Base-by-base conservation (phyloP, 75 land plant genomes). In the Sequoia sempervirens region DNA sequence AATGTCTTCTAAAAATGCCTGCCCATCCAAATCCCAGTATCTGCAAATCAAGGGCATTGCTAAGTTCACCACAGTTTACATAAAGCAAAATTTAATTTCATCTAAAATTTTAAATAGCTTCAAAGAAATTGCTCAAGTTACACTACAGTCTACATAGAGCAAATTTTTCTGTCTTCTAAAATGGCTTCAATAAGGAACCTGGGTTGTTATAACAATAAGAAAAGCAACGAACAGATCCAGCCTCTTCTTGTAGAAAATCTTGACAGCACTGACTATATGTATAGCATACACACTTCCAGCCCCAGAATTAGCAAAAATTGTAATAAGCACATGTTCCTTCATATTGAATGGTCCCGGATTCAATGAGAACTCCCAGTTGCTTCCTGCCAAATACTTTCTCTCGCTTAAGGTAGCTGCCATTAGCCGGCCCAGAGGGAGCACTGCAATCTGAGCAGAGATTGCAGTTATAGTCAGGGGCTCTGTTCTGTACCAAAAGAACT, bases 241-340 rank as follows among this genome's bases (percentile, higher is more conserved):
- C 26, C 56, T 53, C 82, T 87, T 83, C 86, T 88, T 89, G 69
- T 95, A 93, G 37, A 86, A 85, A 64, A 90, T 85, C 87, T 90
- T 94, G 46, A 94, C 90, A 4, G 89, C 82, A 36, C 76, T 85
- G 84, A 94, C 85, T 72, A 92, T 86, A 73, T 89, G 88, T 46
- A 91, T 85, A 14, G 92, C 95, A 47, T 90, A 89, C 47, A 91
- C 92, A 56, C 76, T 79, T 40, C 90, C 88, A 5, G 92, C 88
- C 23, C 95, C 93, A 1, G 91, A 81, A 75, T 90, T 89, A 9
- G 95, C 94, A 56, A 94, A 90, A 2, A 94, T 88, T 26, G 94
- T 94, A 18, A 94, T 91, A 58, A 94, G 86, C 45, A 94, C 95
- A 82, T 94, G 95, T 84, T 94, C 95, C 82, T 94, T 89, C 66